phyloP scores from a whole-genome alignment of 768 basidiomycete species.

The Crassisporium funariophilum region DNA sequence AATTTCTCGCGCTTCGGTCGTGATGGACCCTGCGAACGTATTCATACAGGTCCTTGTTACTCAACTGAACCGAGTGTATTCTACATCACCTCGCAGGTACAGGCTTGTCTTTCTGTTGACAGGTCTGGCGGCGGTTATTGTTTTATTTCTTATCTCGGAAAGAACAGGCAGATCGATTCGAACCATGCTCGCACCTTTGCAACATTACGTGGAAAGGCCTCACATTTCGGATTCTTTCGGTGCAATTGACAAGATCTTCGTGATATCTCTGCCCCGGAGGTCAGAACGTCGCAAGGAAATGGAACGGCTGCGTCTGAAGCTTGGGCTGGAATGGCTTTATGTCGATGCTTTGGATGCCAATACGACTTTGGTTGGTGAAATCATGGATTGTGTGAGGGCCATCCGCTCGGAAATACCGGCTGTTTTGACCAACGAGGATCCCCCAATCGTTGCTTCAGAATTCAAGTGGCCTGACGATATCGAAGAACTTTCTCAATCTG shows the following conservation, averaged over 20 bases:
- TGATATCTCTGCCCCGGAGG: conserved; percentile 62
- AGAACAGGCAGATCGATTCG: too few relatives aligned
- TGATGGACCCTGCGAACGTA: too few relatives aligned
- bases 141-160: background rate
- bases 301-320: conserved; percentile 49
- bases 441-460: background rate
- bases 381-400: conserved; percentile 44
- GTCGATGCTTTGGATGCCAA: conserved; percentile 48
- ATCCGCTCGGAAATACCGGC: conserved; percentile 27
- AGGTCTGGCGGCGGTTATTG: background rate
- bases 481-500: conserved; percentile 26
- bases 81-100: background rate
- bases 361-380: conserved; percentile 37
- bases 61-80: too few relatives aligned
- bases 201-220: background rate
- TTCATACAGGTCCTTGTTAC: too few relatives aligned
- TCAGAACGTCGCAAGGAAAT: conserved; percentile 58
- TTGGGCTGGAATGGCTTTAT: conserved; percentile 56
- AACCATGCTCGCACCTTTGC: background rate
- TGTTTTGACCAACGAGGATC: conserved; percentile 6
- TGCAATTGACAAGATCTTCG: conserved; percentile 47
- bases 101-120: background rate
- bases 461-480: conserved; percentile 40
- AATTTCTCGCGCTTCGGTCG: background rate
- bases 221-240: conserved; percentile 27